Percentiles rank a stretch among this genome's conserved stretches.
These are phyloP conservation scores for Sphaerulina musiva DNA, from an alignment of 2,329 filamentous ascomycete species.

Conservation along the genomic window DNA sequence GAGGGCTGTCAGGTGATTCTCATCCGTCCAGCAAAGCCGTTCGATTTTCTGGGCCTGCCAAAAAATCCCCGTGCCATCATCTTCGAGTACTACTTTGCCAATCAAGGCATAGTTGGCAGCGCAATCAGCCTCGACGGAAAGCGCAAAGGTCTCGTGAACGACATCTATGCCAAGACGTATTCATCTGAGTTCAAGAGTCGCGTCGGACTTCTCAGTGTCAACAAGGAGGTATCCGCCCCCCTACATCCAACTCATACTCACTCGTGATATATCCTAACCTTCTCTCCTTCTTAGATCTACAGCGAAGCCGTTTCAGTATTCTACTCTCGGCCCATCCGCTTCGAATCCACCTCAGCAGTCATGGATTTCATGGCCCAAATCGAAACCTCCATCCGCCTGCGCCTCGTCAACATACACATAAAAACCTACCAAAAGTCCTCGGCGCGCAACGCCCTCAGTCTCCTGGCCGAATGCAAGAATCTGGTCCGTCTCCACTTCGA, in stretches of 20 bases:
- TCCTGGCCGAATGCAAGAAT: slow-evolving; percentile 30
- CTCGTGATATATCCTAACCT: not conserved
- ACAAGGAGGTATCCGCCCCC: slow-evolving; percentile 27
- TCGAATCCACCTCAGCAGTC: slow-evolving; percentile 31
- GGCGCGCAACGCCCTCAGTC: slow-evolving; percentile 30
- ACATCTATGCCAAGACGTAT: slow-evolving; percentile 31
- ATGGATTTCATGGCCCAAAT: slow-evolving; percentile 32
- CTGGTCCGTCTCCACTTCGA: slow-evolving; percentile 29
- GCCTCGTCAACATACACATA: slow-evolving; percentile 26
- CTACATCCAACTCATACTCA: not conserved
- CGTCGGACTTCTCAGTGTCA: slow-evolving; percentile 30
- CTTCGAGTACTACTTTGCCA: slow-evolving; percentile 30
- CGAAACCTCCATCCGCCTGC: slow-evolving; percentile 17
- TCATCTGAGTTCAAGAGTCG: slow-evolving; percentile 29
- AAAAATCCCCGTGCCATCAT: slow-evolving; percentile 27
- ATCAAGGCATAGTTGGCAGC: slow-evolving; percentile 22
- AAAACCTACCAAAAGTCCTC: slow-evolving; percentile 29
- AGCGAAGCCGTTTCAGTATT: slow-evolving; percentile 29
- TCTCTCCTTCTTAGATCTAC: slow-evolving; percentile 22
- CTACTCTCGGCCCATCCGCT: slow-evolving; percentile 29
- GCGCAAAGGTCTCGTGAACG: slow-evolving; percentile 22
- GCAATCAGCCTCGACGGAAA: slow-evolving; percentile 31
- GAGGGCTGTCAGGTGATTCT: slow-evolving; percentile 34
- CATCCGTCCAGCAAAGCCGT: slow-evolving; percentile 32
- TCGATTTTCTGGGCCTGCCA: slow-evolving; percentile 31